Evolutionary conservation across 2,329 filamentous ascomycete species (phyloP), one percentile per base, ranked within the genome.

Genomic region (Fusarium metavorans): DNA sequence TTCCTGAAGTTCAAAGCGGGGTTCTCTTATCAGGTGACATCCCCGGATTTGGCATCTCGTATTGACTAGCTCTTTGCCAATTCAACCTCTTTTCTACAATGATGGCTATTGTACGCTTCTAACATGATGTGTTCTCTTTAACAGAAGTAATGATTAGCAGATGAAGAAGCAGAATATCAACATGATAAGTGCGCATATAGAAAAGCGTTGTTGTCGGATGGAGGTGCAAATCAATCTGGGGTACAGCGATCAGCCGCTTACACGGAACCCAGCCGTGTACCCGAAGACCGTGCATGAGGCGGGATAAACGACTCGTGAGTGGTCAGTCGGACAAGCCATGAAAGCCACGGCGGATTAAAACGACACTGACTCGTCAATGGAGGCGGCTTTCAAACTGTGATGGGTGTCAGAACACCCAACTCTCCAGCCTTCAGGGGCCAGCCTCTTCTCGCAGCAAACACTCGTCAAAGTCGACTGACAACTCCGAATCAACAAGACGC

Each of bases 111-210:
- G 8, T 56, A 16, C 20, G 4, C n/a, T 9, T 5, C 11, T 18
- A 34, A 34, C 13, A 34, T 56, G 30, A 11, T 13, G 30, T 34
- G 14, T 34, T 56, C 18, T 14, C 9, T 56, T 56, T 14, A 56
- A 56, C 6, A 56, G 10, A 23, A 56, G 32, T 11, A 34, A 34
- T 16, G 14, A 11, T 3, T 34, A 2, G 13, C 13, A 23, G 4
- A 20, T 20, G 8, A 23, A 1, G 6, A 56, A n/a, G 2, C 16
- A 23, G 4, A 20, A 34, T 32, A 23, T 34, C 6, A 6, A 56
- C 50, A 56, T 56, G 50, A 56, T 56, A 56, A 56, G 50, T 56
- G 50, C 50, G 50, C 50, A 23, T 56, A 56, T 56, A 34, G 7
- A 34, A 20, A 16, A 56, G 14, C 30, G 50, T 56, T 56, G n/a